Evolutionary conservation across 805 yeast genomes (phyloP).

Genomic region (Scheffersomyces amazonensis): DNA sequence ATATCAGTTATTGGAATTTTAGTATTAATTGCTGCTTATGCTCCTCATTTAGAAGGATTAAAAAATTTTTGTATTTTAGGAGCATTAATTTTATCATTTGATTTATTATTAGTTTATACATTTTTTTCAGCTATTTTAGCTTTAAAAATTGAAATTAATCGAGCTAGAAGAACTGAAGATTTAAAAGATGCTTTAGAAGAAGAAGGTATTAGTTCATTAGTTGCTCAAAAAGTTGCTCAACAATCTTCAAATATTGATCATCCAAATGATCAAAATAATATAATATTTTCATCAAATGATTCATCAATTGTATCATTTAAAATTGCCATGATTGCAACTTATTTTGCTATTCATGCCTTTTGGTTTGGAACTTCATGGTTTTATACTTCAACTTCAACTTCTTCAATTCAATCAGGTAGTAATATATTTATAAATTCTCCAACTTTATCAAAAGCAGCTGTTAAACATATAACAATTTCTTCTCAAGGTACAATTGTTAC

Average conservation of each 20-base stretch:
- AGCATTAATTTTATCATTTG: conserved; percentile 66
- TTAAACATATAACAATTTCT: conserved; percentile 45
- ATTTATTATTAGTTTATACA: conserved; percentile 70
- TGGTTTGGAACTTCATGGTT: conserved; percentile 73
- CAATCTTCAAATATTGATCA: conserved; percentile 34
- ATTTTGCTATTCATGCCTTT: conserved; percentile 62
- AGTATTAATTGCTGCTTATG: conserved; percentile 60
- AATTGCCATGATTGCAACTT: conserved; percentile 55
- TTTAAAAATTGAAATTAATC: conserved; percentile 81
- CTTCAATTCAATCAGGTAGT: conserved; percentile 7
- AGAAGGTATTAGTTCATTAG: conserved; percentile 77
- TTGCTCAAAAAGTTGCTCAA: conserved; percentile 69
- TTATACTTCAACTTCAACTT: conserved; percentile 22
- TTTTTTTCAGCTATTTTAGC: conserved; percentile 82
- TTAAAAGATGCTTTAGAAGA: conserved; percentile 83
- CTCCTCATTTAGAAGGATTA: conserved; percentile 67
- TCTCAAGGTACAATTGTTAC: conserved; percentile 55
- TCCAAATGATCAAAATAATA: conserved; percentile 22
- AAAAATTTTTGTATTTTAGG: conserved; percentile 77
- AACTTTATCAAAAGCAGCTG: conserved; percentile 37
- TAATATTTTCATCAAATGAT: conserved; percentile 19
- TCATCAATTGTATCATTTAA: conserved; percentile 52
- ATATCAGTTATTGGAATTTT: conserved; percentile 69
- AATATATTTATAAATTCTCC: conserved; percentile 8
- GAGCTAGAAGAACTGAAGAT: conserved; percentile 77